Percentiles rank a stretch among this genome's conserved stretches.
phyloP scores from a whole-genome alignment of 1,284 basidiomycete genomes.

The Xerocomus minutiporus region DNA sequence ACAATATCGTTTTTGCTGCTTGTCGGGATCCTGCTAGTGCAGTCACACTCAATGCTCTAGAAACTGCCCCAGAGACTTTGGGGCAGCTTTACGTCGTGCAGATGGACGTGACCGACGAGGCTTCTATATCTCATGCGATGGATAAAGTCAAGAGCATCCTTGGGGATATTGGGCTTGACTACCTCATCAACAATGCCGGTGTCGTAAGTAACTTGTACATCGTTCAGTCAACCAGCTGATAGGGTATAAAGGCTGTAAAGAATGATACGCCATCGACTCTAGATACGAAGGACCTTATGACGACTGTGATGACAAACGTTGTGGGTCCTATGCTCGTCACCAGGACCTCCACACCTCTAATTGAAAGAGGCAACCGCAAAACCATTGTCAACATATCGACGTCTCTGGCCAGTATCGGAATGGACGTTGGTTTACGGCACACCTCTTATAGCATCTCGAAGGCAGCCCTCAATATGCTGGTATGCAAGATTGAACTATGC shows the following conservation, averaged over 20 bases:
- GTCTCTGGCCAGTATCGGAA: conserved; percentile 23
- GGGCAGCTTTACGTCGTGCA: conserved; percentile 24
- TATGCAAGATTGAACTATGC: background rate
- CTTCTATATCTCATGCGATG: conserved; percentile 20
- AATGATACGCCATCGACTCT: conserved; percentile 18
- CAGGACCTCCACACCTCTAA: conserved; percentile 22
- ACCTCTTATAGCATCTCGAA: conserved; percentile 17
- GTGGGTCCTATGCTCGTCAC: conserved; percentile 27
- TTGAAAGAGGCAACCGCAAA: conserved; percentile 21
- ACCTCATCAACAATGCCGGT: conserved; percentile 32
- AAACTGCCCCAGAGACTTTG: background rate
- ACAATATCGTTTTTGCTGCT: conserved; percentile 29
- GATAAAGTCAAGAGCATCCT: conserved; percentile 19
- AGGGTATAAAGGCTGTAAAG: conserved; percentile 8
- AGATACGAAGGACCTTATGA: conserved; percentile 7
- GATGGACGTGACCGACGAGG: conserved; percentile 27
- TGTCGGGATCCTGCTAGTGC: conserved; percentile 27
- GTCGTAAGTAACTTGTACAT: conserved; percentile 17
- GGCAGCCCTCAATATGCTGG: conserved; percentile 17
- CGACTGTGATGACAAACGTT: conserved; percentile 21
- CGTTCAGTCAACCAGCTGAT: background rate
- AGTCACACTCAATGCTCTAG: conserved; percentile 11
- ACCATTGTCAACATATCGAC: conserved; percentile 27
- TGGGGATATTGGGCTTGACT: conserved; percentile 24
- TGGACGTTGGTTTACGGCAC: conserved; percentile 11